Conservation (phyloP, 257 asterid genomes). For the Euphrasia confusa region DNA sequence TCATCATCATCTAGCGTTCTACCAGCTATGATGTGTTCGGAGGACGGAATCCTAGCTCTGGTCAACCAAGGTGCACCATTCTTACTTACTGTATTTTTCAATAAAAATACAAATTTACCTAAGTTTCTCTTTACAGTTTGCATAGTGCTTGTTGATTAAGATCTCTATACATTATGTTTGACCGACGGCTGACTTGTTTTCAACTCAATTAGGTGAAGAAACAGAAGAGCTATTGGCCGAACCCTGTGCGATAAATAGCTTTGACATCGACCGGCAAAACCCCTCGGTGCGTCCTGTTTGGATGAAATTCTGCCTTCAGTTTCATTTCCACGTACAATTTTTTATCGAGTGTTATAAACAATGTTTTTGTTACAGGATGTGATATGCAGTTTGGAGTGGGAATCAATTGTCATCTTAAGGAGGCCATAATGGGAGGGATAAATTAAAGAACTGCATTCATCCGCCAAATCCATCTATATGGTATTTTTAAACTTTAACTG, state of each 20-base stretch:
- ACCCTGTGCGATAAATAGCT: constrained; percentile 88
- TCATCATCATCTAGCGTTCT: constrained; percentile 59
- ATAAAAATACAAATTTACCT: background rate
- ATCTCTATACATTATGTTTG: background rate
- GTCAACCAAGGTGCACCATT: constrained; percentile 64
- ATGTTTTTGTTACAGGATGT: constrained; percentile 54
- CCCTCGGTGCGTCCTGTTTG: constrained; percentile 52
- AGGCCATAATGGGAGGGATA: constrained; percentile 31
- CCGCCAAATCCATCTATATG: background rate
- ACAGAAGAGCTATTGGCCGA: constrained; percentile 80
- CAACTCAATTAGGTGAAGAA: constrained; percentile 52
- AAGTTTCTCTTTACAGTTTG: background rate
- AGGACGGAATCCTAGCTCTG: constrained; percentile 86
- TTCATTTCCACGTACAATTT: background rate
- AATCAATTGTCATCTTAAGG: constrained; percentile 66
- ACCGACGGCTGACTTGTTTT: constrained; percentile 18
- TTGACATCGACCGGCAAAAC: constrained; percentile 79
- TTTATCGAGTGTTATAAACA: background rate
- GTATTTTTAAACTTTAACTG: background rate
- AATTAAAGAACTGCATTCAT: background rate
- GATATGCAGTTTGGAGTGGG: constrained; percentile 96
- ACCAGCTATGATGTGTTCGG: constrained; percentile 95
- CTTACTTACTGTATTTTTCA: background rate
- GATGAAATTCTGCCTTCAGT: background rate
- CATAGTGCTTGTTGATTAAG: background rate